A percentile compares a stretch with the other conserved stretches of the same genome.
Evolutionary conservation across 495 filamentous ascomycete species (phyloP).

Genomic region (Daldinia decipiens): DNA sequence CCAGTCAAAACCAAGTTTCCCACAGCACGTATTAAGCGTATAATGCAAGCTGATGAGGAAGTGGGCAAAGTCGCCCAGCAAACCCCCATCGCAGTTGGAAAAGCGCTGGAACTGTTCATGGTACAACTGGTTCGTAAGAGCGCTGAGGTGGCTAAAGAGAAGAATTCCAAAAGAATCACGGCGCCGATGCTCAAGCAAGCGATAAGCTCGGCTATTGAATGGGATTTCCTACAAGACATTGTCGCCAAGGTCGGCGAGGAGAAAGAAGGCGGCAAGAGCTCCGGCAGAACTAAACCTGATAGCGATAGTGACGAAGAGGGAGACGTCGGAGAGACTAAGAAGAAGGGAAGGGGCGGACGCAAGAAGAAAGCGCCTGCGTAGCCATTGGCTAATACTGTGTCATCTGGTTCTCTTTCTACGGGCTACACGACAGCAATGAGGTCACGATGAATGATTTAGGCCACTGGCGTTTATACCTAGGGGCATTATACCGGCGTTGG

Average conservation of each 20-base stretch:
- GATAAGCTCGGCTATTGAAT: slow-evolving; percentile 82
- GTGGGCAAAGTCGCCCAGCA: slow-evolving; percentile 99
- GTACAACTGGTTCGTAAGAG: slow-evolving; percentile 89
- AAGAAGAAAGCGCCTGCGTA: slow-evolving; percentile 55
- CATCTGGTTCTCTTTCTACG: slow-evolving; percentile 32
- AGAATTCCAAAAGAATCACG: slow-evolving; percentile 87
- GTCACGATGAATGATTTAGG: slow-evolving; percentile 42
- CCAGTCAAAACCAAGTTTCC: slow-evolving; percentile 95
- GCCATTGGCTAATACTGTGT: not conserved
- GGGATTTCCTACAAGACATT: slow-evolving; percentile 94
- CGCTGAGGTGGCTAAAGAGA: slow-evolving; percentile 80
- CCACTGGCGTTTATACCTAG: slow-evolving; percentile 38
- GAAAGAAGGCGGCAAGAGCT: slow-evolving; percentile 49
- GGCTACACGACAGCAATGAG: slow-evolving; percentile 43
- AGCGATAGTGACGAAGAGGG: slow-evolving; percentile 59
- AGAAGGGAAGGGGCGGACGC: slow-evolving; percentile 54
- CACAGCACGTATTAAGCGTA: slow-evolving; percentile 96
- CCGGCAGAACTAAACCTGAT: slow-evolving; percentile 49
- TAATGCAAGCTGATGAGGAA: slow-evolving; percentile 99
- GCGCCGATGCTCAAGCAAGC: slow-evolving; percentile 91
- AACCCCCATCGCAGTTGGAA: slow-evolving; percentile 92
- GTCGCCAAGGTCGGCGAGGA: slow-evolving; percentile 85
- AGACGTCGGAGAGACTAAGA: slow-evolving; percentile 50
- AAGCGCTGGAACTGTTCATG: slow-evolving; percentile 98
- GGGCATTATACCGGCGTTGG: slow-evolving; percentile 47